Base-by-base conservation (phyloP, 805 yeast genomes). In the Saccharomycodes ludwigii region DNA sequence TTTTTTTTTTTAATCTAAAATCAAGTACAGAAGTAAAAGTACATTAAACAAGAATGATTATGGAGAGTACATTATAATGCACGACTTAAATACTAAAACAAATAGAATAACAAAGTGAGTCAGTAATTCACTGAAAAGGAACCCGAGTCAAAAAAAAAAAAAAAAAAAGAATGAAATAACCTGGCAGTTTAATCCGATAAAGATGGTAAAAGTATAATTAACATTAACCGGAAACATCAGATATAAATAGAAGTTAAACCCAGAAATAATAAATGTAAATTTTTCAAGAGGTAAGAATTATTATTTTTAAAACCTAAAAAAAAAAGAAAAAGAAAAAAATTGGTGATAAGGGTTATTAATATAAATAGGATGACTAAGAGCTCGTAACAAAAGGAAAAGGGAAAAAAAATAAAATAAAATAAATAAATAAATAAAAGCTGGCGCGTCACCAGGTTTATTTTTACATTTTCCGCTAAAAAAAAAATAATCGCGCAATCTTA, bases 51-150 rank as follows among this genome's bases (percentile, higher is more conserved):
- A n/a, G n/a, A n/a, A n/a, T n/a, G n/a, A n/a, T n/a, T n/a, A n/a
- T n/a, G n/a, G n/a, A n/a, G n/a, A n/a, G n/a, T n/a, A n/a, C n/a
- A n/a, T n/a, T n/a, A n/a, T n/a, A n/a, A n/a, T n/a, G n/a, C n/a
- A n/a, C n/a, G n/a, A n/a, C n/a, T n/a, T n/a, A n/a, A n/a, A n/a
- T n/a, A n/a, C n/a, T n/a, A n/a, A n/a, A n/a, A n/a, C n/a, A n/a
- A n/a, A n/a, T n/a, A n/a, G n/a, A n/a, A n/a, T n/a, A n/a, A n/a
- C n/a, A n/a, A n/a, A n/a, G n/a, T n/a, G n/a, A n/a, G n/a, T n/a
- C n/a, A n/a, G n/a, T n/a, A n/a, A n/a, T n/a, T n/a, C 17, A 14
- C 28, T 25, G 28, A 25, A 18, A 25, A 18, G 17, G 28, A 25
- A 25, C 18, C 17, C 18, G 17, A 12, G 15, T 11, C 15, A 25